Base-by-base conservation (phyloP, 2,329 filamentous ascomycete species). In the Aspergillus fijiensis region DNA sequence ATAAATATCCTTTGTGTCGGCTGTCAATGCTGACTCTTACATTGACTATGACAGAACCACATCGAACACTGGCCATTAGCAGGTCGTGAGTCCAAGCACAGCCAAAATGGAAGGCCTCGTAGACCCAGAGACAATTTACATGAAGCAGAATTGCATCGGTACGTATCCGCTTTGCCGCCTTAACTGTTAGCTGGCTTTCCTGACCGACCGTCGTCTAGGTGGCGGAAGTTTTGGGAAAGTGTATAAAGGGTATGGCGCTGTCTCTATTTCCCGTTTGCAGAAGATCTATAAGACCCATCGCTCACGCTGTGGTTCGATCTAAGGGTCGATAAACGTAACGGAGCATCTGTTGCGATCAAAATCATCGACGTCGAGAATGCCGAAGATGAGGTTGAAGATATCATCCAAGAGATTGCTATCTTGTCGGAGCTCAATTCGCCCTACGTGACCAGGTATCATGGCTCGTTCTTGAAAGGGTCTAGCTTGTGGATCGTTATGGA, bases 401-500 rank as follows among this genome's bases (percentile, higher is more conserved):
- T 99, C 70, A 97, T 98, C 75, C 92, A 96, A 76, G 95, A 99
- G 79, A 98, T 99, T 68, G 92, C 94, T 67, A 98, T 99, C 70
- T 84, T 99, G 58, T 96, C 95, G 33, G 94, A 96, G 77, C 86
- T 99, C 66, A 91, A 96, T 78, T 98, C 94, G 19, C 92, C 92
- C 19, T 96, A 96, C 73, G 94, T 98, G 63, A 99, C 95, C 45
- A 95, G 96, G 77, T 99, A 99, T 81, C 92, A 96, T 79, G 95
- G 95, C 67, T 97, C 94, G 59, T 98, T 95, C 73, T 87, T 96
- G 68, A 96, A 96, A 72, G 95, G 94, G 25, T 95, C 93, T 2
- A 91, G 98, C 79, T 80, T 99, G 70, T 99, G 95, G 95, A 99
- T 99, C 69, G 92, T 98, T 75, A 99, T 99, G 95, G 95, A 99